Base-by-base conservation (phyloP, 768 basidiomycete genomes). In the Collybia mongolica region DNA sequence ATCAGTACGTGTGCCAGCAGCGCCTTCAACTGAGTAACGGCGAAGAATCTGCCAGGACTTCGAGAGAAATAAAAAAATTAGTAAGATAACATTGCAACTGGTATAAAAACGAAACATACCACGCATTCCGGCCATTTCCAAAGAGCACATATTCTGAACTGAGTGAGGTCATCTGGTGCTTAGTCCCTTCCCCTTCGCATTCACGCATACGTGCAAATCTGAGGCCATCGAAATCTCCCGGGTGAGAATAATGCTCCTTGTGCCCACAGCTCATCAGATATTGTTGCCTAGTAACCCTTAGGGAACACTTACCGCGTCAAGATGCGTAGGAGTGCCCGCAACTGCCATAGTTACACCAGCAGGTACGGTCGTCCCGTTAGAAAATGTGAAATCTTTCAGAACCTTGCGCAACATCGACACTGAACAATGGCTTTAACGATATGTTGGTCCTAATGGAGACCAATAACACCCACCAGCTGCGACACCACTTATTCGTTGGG, bases 101-200 rank as follows among this genome's bases (percentile, higher is more conserved):
- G n/a, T n/a, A n/a, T n/a, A n/a, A n/a, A 26, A 26, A 26, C 24
- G n/a, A n/a, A 26, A 81, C 32, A 61, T 55, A n/a, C 59, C 65
- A 53, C 50, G 39, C 23, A 15, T 8, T 7, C 24, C 24, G 42
- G 14, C 35, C 41, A 15, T 44, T 24, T 23, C 32, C 41, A 26
- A 32, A 22, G 22, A 26, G 18, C 6, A 42, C 9, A 20, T 1
- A 39, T 20, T 15, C 19, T 40, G 29, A 35, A 5, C 17, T 6
- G 19, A 43, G 42, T 24, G 42, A 24, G 14, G 18, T 26, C 15
- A 43, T n/a, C 24, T 43, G 42, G 14, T 43, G 22, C 23, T 43
- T 43, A 5, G 42, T 43, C 14, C 15, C 18, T 3, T 26, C 22
- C 24, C 24, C 24, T 7, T 43, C 42, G 11, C 2, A 2, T 9